A percentile compares a stretch with the other conserved stretches of the same genome.
Evolutionary conservation across 805 yeast species (phyloP).

Genomic region (Ogataea chonburiensis): DNA sequence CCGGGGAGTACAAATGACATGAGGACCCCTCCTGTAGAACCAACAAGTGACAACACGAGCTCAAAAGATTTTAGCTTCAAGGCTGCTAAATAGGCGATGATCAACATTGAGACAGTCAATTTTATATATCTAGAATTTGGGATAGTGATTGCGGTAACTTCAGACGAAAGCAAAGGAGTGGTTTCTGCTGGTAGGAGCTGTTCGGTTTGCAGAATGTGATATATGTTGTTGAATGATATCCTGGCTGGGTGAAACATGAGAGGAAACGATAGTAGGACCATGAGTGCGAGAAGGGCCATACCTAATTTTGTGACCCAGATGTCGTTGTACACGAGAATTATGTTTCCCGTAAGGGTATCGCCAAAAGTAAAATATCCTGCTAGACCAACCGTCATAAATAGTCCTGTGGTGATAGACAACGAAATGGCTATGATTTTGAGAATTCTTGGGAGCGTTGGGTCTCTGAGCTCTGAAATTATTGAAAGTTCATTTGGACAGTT

Average conservation of each 20-base stretch:
- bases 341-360: slow-evolving; percentile 60
- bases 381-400: slow-evolving; percentile 65
- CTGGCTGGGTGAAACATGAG: slow-evolving; percentile 81
- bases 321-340: slow-evolving; percentile 64
- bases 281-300: slow-evolving; percentile 59
- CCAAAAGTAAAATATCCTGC: slow-evolving; percentile 77
- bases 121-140: slow-evolving; percentile 45
- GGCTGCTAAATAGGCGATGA: slow-evolving; percentile 55
- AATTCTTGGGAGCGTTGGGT: slow-evolving; percentile 50
- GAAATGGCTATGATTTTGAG: slow-evolving; percentile 45
- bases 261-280: slow-evolving; percentile 78
- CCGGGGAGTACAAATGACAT: slow-evolving; percentile 81
- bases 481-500: slow-evolving; percentile 83
- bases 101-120: slow-evolving; percentile 48
- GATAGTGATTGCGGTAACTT: slow-evolving; percentile 40
- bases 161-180: slow-evolving; percentile 7
- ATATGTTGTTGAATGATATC: slow-evolving; percentile 66
- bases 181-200: neutral
- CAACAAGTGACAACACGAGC: slow-evolving; percentile 67
- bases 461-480: slow-evolving; percentile 65
- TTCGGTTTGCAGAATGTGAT: slow-evolving; percentile 40
- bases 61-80: slow-evolving; percentile 62
- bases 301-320: slow-evolving; percentile 51
- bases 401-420: slow-evolving; percentile 49
- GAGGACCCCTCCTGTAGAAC: slow-evolving; percentile 81